Percentiles rank a stretch among this genome's conserved stretches.
Conservation (phyloP, 306 rosid genomes). For the Luffa aegyptiaca region DNA sequence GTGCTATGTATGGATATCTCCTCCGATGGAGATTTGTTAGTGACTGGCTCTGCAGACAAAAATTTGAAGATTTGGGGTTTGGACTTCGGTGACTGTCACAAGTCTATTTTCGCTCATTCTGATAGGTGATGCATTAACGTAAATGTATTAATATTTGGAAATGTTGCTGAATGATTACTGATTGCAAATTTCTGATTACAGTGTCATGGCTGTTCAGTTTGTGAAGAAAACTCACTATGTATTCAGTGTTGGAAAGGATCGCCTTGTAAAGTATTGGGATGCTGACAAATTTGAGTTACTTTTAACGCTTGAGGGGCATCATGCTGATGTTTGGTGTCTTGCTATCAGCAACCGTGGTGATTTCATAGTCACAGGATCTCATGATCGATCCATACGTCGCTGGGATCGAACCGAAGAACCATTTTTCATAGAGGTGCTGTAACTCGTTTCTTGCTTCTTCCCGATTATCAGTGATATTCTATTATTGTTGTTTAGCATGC, state of each 20-base stretch:
- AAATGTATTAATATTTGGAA: background rate
- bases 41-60: conserved; percentile 94
- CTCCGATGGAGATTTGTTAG: conserved; percentile 84
- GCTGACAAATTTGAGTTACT: conserved; percentile 92
- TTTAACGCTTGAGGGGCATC: conserved; percentile 93
- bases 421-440: conserved; percentile 80
- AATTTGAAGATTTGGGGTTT: conserved; percentile 95
- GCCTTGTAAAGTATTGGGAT: conserved; percentile 82
- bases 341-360: conserved; percentile 86
- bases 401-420: conserved; percentile 99
- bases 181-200: conserved; percentile 27
- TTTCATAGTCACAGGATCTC: conserved; percentile 84
- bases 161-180: background rate
- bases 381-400: conserved; percentile 88
- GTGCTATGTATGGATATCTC: conserved; percentile 95
- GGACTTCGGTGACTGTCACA: conserved; percentile 96
- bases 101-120: conserved; percentile 83
- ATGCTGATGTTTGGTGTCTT: conserved; percentile 88
- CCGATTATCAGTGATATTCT: background rate
- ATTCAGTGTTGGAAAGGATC: conserved; percentile 87
- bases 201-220: conserved; percentile 83
- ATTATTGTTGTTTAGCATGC: background rate
- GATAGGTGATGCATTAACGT: conserved; percentile 47
- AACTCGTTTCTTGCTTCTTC: conserved; percentile 14
- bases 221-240: conserved; percentile 77